phyloP scores from a whole-genome alignment of 345 rosid species.

The Populus deltoides region DNA sequence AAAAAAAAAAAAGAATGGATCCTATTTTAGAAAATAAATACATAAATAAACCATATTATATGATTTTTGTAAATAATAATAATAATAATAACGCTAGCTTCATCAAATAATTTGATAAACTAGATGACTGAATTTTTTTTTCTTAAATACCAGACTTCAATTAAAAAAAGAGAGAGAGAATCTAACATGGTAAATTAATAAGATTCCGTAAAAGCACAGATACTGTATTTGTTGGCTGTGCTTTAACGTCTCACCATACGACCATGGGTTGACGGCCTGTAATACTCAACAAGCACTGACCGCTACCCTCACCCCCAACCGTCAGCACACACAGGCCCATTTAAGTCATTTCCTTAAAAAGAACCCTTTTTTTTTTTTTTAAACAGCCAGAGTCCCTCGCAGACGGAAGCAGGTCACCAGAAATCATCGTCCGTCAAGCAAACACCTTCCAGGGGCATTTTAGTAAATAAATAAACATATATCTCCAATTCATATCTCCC shows the following conservation, averaged over 20 bases:
- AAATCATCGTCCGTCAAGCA: background rate
- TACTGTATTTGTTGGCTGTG: constrained; percentile 8
- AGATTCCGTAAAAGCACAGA: background rate
- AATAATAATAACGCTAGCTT: too few relatives aligned
- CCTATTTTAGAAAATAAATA: too few relatives aligned
- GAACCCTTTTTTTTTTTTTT: background rate
- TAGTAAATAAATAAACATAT: background rate
- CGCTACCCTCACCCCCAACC: too few relatives aligned
- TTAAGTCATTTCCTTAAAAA: too few relatives aligned
- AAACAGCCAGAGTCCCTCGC: background rate
- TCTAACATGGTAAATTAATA: background rate
- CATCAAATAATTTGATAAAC: too few relatives aligned
- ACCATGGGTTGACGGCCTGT: background rate
- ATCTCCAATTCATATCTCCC: background rate
- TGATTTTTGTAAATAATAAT: too few relatives aligned
- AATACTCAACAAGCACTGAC: background rate
- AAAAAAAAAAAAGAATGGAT: too few relatives aligned
- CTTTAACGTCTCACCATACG: constrained; percentile 13
- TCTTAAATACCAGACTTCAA: too few relatives aligned
- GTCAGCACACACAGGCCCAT: too few relatives aligned
- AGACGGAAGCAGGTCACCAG: background rate
- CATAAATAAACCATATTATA: too few relatives aligned
- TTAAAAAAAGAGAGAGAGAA: too few relatives aligned
- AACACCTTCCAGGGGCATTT: background rate
- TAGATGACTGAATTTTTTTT: too few relatives aligned